phyloP scores from a whole-genome alignment of 2,329 filamentous ascomycete species.

The Meredithiella fracta region DNA sequence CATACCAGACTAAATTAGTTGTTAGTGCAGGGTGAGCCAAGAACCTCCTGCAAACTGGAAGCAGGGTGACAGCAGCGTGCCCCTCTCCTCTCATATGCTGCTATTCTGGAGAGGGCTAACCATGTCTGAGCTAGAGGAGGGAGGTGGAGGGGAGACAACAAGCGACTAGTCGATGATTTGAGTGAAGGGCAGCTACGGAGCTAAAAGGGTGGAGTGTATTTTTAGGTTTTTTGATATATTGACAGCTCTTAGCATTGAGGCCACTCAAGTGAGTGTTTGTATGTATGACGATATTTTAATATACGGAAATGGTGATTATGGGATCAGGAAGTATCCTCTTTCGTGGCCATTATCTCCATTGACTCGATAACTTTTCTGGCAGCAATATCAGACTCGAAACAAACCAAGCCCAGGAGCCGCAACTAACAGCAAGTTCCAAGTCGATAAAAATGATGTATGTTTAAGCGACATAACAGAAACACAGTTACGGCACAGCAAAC shows the following conservation, averaged over 20 bases:
- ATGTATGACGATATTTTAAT: no score
- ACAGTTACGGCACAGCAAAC: background rate
- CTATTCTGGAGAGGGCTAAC: conserved; percentile 2
- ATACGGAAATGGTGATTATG: no score
- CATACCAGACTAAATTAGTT: background rate
- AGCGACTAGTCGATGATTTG: background rate
- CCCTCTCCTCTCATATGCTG: background rate
- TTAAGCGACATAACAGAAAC: background rate
- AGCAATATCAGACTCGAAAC: no score
- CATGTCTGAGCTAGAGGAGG: background rate
- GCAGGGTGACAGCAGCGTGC: background rate
- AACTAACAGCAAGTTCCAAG: background rate
- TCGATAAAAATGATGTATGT: background rate
- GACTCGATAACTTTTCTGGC: no score
- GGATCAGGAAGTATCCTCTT: no score
- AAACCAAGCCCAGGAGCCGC: no score
- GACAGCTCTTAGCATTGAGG: no score
- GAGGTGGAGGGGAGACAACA: background rate
- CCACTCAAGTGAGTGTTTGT: no score
- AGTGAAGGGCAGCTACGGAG: no score
- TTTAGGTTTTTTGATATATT: no score
- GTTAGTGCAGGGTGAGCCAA: conserved; percentile 1
- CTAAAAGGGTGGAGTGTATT: no score
- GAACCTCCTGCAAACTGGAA: background rate
- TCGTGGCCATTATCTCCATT: no score